Conservation (phyloP, 106 monocot species). For the Phalaenopsis aphrodite region DNA sequence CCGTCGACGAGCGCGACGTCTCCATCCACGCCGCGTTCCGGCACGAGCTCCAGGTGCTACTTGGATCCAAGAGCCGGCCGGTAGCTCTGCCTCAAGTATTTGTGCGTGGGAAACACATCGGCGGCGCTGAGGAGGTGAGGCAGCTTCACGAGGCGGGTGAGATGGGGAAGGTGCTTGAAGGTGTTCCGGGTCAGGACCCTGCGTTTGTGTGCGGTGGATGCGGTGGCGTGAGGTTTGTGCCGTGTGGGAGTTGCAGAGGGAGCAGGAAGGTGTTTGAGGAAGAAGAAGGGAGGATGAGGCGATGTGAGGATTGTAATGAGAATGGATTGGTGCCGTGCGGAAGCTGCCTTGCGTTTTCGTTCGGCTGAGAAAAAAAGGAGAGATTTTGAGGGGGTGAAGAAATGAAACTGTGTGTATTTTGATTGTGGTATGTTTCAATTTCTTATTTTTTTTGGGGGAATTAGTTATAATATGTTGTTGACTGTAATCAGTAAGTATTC, state of each 20-base stretch:
- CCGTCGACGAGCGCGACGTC: conserved; percentile 67
- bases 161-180: conserved; percentile 30
- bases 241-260: conserved; percentile 50
- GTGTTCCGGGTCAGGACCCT: conserved; percentile 24
- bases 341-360: conserved; percentile 24
- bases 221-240: conserved; percentile 57
- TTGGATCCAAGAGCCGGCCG: conserved; percentile 11
- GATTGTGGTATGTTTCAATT: too few relatives aligned
- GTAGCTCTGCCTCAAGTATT: conserved; percentile 30
- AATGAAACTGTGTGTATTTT: too few relatives aligned
- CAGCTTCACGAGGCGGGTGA: conserved; percentile 51
- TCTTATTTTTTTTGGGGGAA: too few relatives aligned
- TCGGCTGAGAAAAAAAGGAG: not conserved
- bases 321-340: conserved; percentile 68
- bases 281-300: conserved; percentile 30
- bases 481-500: too few relatives aligned
- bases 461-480: too few relatives aligned
- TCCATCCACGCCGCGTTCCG: conserved; percentile 57
- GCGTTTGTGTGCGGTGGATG: conserved; percentile 40
- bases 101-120: conserved; percentile 19
- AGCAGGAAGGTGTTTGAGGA: conserved; percentile 55
- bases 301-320: conserved; percentile 68
- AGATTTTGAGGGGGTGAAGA: too few relatives aligned
- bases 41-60: conserved; percentile 37
- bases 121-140: conserved; percentile 51